Percentiles rank a stretch among this genome's conserved stretches.
These are phyloP conservation scores for Venturia oleaginea DNA, from an alignment of 2,329 filamentous ascomycete species.

Conservation along the genomic window DNA sequence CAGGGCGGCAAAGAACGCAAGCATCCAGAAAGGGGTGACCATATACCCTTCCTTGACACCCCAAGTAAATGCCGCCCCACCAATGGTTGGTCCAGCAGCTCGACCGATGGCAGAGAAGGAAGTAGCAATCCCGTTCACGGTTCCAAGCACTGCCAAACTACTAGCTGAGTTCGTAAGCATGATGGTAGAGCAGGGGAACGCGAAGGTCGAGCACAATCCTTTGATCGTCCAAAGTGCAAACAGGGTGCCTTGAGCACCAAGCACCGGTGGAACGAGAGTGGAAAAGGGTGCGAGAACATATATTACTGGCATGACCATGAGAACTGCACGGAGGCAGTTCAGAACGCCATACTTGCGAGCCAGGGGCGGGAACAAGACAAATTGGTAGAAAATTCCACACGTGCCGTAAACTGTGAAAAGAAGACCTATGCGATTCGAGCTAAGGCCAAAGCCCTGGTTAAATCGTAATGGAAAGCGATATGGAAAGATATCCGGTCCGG, in stretches of 20 bases:
- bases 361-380: conserved; percentile 71
- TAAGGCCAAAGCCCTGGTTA: conserved; percentile 66
- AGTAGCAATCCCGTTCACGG: conserved; percentile 84
- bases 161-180: conserved; percentile 79
- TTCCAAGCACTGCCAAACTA: conserved; percentile 70
- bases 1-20: conserved; percentile 54
- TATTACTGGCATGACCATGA: conserved; percentile 59
- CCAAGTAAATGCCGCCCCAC: conserved; percentile 64
- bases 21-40: conserved; percentile 70
- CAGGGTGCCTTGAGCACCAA: conserved; percentile 50
- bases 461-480: conserved; percentile 70
- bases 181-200: conserved; percentile 84
- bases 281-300: conserved; percentile 80
- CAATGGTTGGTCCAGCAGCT: conserved; percentile 66
- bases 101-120: conserved; percentile 72
- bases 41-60: conserved; percentile 70
- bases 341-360: conserved; percentile 67
- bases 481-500: conserved; percentile 43
- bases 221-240: conserved; percentile 64
- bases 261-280: conserved; percentile 47
- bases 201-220: conserved; percentile 67
- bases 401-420: conserved; percentile 80
- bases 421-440: conserved; percentile 67
- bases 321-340: conserved; percentile 60
- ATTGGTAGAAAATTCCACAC: conserved; percentile 72